Percentiles rank a stretch among this genome's conserved stretches.
Evolutionary conservation across 108 stramenopile species (phyloP).

Genomic region (Skeletonema grethae): DNA sequence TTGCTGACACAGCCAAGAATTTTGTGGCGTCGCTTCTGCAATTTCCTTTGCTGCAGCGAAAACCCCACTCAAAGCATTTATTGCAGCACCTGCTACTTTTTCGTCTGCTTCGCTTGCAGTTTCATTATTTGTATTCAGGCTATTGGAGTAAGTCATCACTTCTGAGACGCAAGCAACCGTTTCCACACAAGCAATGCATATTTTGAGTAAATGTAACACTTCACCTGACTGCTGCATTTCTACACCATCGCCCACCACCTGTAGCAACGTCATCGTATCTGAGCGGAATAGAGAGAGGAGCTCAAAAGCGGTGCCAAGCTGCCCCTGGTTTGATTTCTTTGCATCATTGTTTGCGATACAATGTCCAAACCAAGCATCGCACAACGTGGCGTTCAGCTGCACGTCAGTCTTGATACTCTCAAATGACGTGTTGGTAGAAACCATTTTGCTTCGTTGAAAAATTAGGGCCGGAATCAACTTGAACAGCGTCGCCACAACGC

Average conservation of each 20-base stretch:
- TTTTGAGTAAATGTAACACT: slow-evolving; percentile 15
- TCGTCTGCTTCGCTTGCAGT: slow-evolving; percentile 13
- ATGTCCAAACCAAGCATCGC: slow-evolving; percentile 45
- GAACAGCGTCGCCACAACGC: slow-evolving; percentile 31
- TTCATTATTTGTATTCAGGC: neutral
- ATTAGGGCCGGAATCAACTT: slow-evolving; percentile 29
- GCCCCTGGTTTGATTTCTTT: slow-evolving; percentile 41
- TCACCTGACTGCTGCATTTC: neutral
- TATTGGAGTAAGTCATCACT: slow-evolving; percentile 21
- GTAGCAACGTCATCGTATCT: slow-evolving; percentile 29
- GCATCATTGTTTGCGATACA: slow-evolving; percentile 51
- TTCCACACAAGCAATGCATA: slow-evolving; percentile 39
- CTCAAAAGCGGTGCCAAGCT: slow-evolving; percentile 22
- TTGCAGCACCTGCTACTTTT: slow-evolving; percentile 22
- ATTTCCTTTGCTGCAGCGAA: slow-evolving; percentile 26
- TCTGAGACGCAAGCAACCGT: slow-evolving; percentile 43
- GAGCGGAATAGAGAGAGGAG: slow-evolving; percentile 31
- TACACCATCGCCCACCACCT: neutral
- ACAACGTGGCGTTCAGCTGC: slow-evolving; percentile 20
- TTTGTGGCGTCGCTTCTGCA: slow-evolving; percentile 11
- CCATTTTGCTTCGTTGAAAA: slow-evolving; percentile 25
- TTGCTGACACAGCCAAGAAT: slow-evolving; percentile 8
- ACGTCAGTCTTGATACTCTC: neutral
- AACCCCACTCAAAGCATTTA: slow-evolving; percentile 28
- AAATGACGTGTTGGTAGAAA: neutral